A percentile compares a stretch with the other conserved stretches of the same genome.
phyloP scores from a whole-genome alignment of 2,329 filamentous ascomycete species.

The Coleophoma eucalyptorum region DNA sequence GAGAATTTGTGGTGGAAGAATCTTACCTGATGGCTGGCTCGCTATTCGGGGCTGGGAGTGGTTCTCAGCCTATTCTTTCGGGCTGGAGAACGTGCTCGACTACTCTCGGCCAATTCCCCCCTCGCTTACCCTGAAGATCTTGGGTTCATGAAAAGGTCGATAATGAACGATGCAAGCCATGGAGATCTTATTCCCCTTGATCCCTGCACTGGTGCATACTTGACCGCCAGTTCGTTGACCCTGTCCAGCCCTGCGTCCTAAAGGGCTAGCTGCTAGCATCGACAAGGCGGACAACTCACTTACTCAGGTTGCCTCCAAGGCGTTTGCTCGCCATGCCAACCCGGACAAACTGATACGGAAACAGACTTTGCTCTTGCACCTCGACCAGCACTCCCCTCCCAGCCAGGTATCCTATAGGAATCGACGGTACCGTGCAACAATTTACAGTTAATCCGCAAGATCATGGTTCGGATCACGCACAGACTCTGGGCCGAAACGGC shows the following conservation, averaged over 20 bases:
- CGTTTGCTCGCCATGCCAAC: conserved; percentile 16
- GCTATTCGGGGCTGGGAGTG: conserved; percentile 9
- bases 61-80: conserved; percentile 11
- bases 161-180: conserved; percentile 26
- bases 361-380: too few species aligned
- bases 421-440: too few species aligned
- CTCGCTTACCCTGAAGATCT: conserved; percentile 20
- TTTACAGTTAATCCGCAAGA: not conserved
- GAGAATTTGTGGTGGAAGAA: not conserved
- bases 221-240: conserved; percentile 29
- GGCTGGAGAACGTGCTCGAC: conserved; percentile 10
- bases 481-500: conserved; percentile 25
- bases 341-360: conserved; percentile 4
- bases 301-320: conserved; percentile 8
- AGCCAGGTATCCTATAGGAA: too few species aligned
- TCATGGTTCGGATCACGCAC: conserved; percentile 22
- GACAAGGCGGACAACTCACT: not conserved
- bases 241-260: not conserved
- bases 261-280: not conserved
- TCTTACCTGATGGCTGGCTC: not conserved
- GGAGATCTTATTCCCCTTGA: conserved; percentile 25
- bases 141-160: conserved; percentile 25
- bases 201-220: conserved; percentile 19
- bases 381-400: too few species aligned
- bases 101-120: not conserved